These are phyloP conservation scores for Pseudonitzschia delicatissima DNA, from an alignment of 108 stramenopile genomes.

Conservation along the genomic window DNA sequence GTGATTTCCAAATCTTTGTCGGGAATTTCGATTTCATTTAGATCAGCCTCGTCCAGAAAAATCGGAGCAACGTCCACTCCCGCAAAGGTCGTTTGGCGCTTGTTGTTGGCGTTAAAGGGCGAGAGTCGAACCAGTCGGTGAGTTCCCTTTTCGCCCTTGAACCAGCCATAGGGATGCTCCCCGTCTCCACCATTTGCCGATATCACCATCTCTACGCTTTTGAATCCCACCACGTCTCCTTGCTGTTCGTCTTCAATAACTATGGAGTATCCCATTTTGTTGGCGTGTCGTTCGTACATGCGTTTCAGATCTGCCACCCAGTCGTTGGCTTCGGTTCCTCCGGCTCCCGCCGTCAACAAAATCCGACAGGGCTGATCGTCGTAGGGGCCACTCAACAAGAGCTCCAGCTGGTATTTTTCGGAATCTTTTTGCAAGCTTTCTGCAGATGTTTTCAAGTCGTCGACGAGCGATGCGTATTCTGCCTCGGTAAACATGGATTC, in stretches of 20 bases:
- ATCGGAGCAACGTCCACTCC: conserved; percentile 91
- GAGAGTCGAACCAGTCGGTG: conserved; percentile 90
- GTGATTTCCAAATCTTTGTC: conserved; percentile 83
- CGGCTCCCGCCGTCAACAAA: conserved; percentile 95
- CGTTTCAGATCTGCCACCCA: conserved; percentile 84
- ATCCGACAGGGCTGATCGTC: conserved; percentile 76
- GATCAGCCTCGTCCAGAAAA: conserved; percentile 65
- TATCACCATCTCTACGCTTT: conserved; percentile 80
- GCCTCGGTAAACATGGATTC: conserved; percentile 22
- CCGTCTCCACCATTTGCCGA: conserved; percentile 31
- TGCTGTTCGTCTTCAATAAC: conserved; percentile 45
- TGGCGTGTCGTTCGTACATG: conserved; percentile 80
- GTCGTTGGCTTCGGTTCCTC: conserved; percentile 95
- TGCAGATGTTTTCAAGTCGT: conserved; percentile 51
- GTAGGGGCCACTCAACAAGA: conserved; percentile 71
- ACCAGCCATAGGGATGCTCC: conserved; percentile 74
- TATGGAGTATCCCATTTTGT: conserved; percentile 56
- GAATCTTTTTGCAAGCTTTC: conserved; percentile 39
- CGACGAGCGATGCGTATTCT: conserved; percentile 42
- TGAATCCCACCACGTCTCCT: conserved; percentile 88
- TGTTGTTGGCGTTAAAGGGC: conserved; percentile 93
- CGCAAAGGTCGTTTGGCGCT: conserved; percentile 96
- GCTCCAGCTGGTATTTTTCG: conserved; percentile 63
- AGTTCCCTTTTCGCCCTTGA: conserved; percentile 91
- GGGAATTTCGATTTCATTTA: conserved; percentile 68